Base-by-base conservation (phyloP, 148 eudicot species). In the Limonium bicolor region DNA sequence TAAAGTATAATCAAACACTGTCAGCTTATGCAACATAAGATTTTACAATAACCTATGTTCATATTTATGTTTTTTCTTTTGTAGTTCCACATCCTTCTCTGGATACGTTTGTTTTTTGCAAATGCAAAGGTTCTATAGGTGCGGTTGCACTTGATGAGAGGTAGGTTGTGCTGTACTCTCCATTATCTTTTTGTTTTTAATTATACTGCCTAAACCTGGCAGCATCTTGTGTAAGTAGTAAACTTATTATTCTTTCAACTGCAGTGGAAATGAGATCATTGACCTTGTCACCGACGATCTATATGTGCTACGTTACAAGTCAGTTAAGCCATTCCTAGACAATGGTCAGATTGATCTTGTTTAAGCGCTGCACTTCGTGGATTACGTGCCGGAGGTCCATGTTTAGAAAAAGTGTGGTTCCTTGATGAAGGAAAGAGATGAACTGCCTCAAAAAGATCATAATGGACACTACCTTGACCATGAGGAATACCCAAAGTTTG, bases 131-230 rank as follows among this genome's bases (percentile, higher is more conserved):
- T 46, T 75, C 78, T 42, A 60, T 84, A 26, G 95, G 95, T 52
- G 68, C 88, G 46, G 67, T 78, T 39, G 87, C 82, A 23, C 95
- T 90, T 55, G 93, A 78, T 61, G 81, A 73, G 67, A 71, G 84
- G 93, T 53, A 75, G 64, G 53, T 39, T 16, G 17, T 44, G 1
- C 28, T 14, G 14, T 53, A 20, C 32, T 58, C 21, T 16, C 10
- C 22, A 34, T 23, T 2, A 8, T 48, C 26, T 27, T 34, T 46
- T 12, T 18, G 13, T 5, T 10, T 4, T 23, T 29, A 42, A 27
- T n/a, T 51, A 15, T 4, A 3, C 4, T 27, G 3, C 18, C 26
- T 27, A 25, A 46, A 28, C 28, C 5, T 20, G 24, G 48, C 26
- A 40, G n/a, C 0, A 7, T 11, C 22, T n/a, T 15, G 6, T 23